phyloP scores from a whole-genome alignment of 257 asterid species.

The Linaria vulgaris region DNA sequence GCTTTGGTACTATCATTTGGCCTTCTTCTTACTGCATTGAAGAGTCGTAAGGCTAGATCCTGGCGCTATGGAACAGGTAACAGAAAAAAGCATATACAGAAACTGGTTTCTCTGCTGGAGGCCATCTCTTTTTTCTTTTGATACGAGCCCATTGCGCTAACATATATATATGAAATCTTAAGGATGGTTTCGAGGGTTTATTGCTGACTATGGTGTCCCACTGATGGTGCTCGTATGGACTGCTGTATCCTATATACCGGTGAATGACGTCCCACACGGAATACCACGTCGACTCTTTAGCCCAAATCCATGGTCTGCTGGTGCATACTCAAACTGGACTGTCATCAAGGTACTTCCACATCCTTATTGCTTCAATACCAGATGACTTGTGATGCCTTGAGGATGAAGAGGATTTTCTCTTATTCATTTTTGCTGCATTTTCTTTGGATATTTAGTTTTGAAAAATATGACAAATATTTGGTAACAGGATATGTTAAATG shows the following conservation, averaged over 20 bases:
- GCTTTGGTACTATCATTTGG: constrained; percentile 91
- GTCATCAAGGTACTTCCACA: constrained; percentile 68
- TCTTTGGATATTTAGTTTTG: constrained; percentile 12
- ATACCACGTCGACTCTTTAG: constrained; percentile 90
- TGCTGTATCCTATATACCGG: constrained; percentile 80
- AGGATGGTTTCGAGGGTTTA: constrained; percentile 90
- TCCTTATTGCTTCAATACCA: constrained; percentile 6
- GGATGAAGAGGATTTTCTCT: not conserved
- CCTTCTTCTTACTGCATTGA: constrained; percentile 79
- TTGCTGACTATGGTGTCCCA: constrained; percentile 97
- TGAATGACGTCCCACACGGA: constrained; percentile 68
- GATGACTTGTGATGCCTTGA: not conserved
- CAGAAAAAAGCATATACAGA: no score
- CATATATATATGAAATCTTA: constrained; percentile 25
- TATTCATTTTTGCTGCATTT: constrained; percentile 10
- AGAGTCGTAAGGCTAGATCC: constrained; percentile 87
- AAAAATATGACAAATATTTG: constrained; percentile 8
- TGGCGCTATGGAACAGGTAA: constrained; percentile 99
- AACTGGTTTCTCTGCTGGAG: no score
- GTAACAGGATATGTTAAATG: constrained; percentile 83
- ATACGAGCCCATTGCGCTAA: no score
- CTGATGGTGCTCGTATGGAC: constrained; percentile 94
- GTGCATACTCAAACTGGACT: constrained; percentile 94
- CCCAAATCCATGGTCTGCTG: constrained; percentile 99
- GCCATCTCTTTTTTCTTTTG: no score